These are phyloP conservation scores for Debaryomyces sp. DNA, from an alignment of 1,139 yeast species.

Conservation along the genomic window DNA sequence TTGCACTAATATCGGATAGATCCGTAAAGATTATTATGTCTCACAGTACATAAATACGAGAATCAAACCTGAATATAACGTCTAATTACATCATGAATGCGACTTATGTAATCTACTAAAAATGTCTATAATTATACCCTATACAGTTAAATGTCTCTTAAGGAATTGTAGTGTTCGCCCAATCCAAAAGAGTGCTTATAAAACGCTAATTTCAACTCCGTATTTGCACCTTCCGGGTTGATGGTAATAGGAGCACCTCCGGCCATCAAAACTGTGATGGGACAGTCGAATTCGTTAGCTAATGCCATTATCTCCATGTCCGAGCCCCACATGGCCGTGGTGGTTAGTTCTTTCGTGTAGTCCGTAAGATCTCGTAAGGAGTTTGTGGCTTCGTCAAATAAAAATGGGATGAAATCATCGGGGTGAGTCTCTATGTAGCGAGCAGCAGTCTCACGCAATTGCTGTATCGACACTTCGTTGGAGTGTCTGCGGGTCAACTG, in stretches of 20 bases:
- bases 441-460: slow-evolving; percentile 68
- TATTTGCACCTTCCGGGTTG: slow-evolving; percentile 53
- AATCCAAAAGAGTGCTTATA: slow-evolving; percentile 85
- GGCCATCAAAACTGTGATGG: slow-evolving; percentile 75
- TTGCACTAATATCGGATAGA: neutral
- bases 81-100: neutral
- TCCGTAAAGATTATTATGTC: neutral
- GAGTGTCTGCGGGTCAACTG: slow-evolving; percentile 61
- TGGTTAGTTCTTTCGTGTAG: slow-evolving; percentile 69
- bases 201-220: slow-evolving; percentile 71
- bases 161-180: slow-evolving; percentile 94
- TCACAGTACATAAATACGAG: neutral
- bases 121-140: neutral
- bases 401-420: slow-evolving; percentile 77
- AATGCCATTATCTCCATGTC: slow-evolving; percentile 89
- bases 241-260: slow-evolving; percentile 67
- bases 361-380: slow-evolving; percentile 62
- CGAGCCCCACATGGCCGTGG: slow-evolving; percentile 94
- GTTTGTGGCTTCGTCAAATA: slow-evolving; percentile 76
- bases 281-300: slow-evolving; percentile 65
- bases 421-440: slow-evolving; percentile 62
- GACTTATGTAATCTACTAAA: neutral
- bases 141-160: slow-evolving; percentile 45
- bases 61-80: neutral
- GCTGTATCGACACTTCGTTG: slow-evolving; percentile 43